These are phyloP conservation scores for Melianthus villosus DNA, from an alignment of 441 rosid genomes.

Conservation along the genomic window DNA sequence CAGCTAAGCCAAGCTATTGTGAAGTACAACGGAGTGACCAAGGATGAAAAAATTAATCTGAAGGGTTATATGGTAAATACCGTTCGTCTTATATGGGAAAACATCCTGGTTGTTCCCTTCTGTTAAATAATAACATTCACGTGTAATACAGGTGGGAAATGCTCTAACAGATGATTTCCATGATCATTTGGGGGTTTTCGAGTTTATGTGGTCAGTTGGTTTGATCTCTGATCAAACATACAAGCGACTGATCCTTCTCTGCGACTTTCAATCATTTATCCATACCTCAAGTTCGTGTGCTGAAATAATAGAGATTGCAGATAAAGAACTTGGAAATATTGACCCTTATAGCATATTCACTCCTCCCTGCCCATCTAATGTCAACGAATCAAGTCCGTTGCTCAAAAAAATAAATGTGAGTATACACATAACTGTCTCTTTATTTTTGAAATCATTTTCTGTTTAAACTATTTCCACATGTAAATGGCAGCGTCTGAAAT, in stretches of 20 bases:
- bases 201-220: constrained; percentile 74
- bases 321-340: constrained; percentile 54
- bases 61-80: constrained; percentile 72
- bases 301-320: constrained; percentile 34
- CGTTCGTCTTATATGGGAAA: constrained; percentile 5
- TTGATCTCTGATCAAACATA: constrained; percentile 80
- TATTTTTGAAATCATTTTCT: background rate
- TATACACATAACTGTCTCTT: constrained; percentile 1
- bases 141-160: constrained; percentile 61
- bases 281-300: constrained; percentile 48
- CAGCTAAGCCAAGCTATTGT: constrained; percentile 75
- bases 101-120: no score
- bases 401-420: constrained; percentile 47
- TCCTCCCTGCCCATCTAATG: constrained; percentile 41
- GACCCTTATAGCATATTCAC: constrained; percentile 79
- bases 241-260: constrained; percentile 35
- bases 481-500: background rate
- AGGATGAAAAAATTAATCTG: constrained; percentile 34
- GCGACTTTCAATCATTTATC: constrained; percentile 51
- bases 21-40: constrained; percentile 32
- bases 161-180: constrained; percentile 73
- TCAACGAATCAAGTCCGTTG: constrained; percentile 32
- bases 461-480: background rate
- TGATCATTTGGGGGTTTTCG: constrained; percentile 62
- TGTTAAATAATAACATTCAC: constrained; percentile 3